phyloP scores from a whole-genome alignment of 441 rosid species.

The Aleurites moluccanus region DNA sequence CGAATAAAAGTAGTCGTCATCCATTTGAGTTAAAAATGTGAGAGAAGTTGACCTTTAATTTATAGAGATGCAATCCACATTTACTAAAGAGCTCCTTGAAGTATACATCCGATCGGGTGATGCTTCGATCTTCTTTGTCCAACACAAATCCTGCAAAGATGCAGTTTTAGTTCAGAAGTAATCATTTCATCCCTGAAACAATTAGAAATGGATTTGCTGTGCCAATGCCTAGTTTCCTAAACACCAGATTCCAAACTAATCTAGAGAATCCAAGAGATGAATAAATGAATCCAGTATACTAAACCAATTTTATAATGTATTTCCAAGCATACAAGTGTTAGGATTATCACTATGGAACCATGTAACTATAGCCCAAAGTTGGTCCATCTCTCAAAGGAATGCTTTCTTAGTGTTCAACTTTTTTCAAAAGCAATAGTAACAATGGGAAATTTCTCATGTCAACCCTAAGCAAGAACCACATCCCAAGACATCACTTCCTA shows the following conservation, averaged over 20 bases:
- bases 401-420: neutral
- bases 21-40: neutral
- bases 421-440: neutral
- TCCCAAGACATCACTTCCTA: neutral
- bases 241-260: neutral
- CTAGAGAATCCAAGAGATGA: conserved; percentile 4
- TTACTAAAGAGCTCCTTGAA: conserved; percentile 71
- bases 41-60: conserved; percentile 51
- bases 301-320: neutral
- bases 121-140: conserved; percentile 81
- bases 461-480: neutral
- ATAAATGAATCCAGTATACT: neutral
- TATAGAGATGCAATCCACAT: conserved; percentile 83
- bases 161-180: conserved; percentile 23
- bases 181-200: conserved; percentile 11
- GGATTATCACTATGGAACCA: neutral
- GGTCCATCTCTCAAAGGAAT: neutral
- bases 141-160: conserved; percentile 68
- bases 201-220: neutral
- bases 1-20: neutral
- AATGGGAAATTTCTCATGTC: neutral
- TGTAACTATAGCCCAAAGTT: neutral
- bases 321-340: neutral
- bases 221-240: neutral
- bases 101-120: conserved; percentile 78